These are phyloP conservation scores for Marchantia polymorpha DNA, from an alignment of 225 moss, liverwort and hornwort genomes.

Conservation along the genomic window DNA sequence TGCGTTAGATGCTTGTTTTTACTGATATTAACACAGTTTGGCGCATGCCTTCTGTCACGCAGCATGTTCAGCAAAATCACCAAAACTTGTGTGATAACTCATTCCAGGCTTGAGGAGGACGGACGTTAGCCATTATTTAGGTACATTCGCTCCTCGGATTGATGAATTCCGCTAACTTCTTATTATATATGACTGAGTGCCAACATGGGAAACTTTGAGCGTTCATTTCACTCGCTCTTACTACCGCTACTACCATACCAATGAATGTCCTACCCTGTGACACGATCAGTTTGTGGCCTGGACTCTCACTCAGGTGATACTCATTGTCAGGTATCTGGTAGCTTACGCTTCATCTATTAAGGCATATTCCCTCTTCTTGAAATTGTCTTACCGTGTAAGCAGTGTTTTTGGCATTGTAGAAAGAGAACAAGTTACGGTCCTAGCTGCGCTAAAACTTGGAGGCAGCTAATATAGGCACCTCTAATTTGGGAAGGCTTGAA, in stretches of 20 bases:
- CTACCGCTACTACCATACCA: not conserved
- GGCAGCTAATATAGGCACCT: too few species aligned
- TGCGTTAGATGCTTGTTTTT: too few species aligned
- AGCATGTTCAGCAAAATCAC: constrained; percentile 19
- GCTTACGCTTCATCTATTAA: too few species aligned
- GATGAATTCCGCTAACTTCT: not conserved
- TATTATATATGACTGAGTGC: not conserved
- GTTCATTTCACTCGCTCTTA: not conserved
- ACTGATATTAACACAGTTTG: not conserved
- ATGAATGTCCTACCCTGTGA: too few species aligned
- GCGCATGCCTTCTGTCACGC: not conserved
- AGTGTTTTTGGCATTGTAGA: too few species aligned
- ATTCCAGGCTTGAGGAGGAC: not conserved
- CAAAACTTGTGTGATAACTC: not conserved
- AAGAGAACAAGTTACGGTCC: too few species aligned
- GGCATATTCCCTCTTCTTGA: too few species aligned
- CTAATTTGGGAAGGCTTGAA: not conserved
- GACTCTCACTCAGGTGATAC: too few species aligned
- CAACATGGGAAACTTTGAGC: not conserved
- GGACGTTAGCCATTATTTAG: not conserved
- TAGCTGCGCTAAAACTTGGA: too few species aligned
- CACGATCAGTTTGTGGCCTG: too few species aligned
- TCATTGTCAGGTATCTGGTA: too few species aligned
- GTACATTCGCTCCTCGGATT: not conserved
- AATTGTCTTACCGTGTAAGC: too few species aligned